Evolutionary conservation across 2,329 filamentous ascomycete genomes (phyloP).

Genomic region (Reticulascus tulasneorum): DNA sequence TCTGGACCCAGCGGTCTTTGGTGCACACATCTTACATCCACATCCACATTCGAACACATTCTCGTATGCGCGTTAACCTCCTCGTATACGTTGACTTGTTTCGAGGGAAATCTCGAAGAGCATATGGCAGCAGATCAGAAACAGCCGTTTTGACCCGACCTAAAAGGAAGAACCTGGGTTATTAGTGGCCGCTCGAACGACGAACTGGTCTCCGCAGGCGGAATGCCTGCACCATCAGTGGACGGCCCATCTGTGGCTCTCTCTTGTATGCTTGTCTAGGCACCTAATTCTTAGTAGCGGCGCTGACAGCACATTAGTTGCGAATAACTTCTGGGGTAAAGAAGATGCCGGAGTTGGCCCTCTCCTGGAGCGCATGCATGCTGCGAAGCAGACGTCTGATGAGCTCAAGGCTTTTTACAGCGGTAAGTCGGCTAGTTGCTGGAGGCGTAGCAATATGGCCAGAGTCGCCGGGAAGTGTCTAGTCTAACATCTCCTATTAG

Average conservation of each 20-base stretch:
- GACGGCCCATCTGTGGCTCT: conserved; percentile 63
- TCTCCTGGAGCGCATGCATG: conserved; percentile 89
- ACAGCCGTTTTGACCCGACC: no score
- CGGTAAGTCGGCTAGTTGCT: conserved; percentile 59
- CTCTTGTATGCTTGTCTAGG: conserved; percentile 51
- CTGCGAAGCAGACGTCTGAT: conserved; percentile 90
- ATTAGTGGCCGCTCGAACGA: no score
- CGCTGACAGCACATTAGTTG: conserved; percentile 57
- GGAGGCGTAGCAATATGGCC: no score
- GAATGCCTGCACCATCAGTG: conserved; percentile 59
- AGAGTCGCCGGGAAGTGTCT: neutral
- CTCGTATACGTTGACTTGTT: neutral
- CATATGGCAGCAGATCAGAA: no score
- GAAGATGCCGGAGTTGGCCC: conserved; percentile 94
- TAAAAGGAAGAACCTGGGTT: no score
- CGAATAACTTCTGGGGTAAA: conserved; percentile 99
- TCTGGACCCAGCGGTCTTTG: no score
- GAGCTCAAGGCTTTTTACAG: conserved; percentile 90
- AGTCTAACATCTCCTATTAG: conserved; percentile 36
- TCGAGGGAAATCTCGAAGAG: no score
- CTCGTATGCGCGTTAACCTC: neutral
- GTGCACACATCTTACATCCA: no score
- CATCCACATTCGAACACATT: no score
- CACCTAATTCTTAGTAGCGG: neutral
- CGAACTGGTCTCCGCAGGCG: conserved; percentile 1